Conservation (phyloP, 768 basidiomycete genomes). For the Kondoa malvinella region DNA sequence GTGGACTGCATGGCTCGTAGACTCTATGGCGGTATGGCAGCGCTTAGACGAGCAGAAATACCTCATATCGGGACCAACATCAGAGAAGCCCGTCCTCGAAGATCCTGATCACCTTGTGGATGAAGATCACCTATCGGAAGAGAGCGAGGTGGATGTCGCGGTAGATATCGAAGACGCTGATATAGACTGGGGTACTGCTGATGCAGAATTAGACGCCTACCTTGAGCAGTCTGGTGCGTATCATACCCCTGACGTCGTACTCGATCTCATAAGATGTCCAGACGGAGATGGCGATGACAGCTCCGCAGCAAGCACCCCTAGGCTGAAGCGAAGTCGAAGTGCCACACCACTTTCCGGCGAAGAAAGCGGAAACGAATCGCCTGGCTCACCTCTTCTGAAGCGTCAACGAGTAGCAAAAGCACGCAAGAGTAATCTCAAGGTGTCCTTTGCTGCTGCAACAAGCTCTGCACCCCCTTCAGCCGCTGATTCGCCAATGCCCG, state of each 20-base stretch:
- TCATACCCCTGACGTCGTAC: not conserved
- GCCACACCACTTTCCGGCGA: not conserved
- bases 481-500: not conserved
- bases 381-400: not conserved
- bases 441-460: not conserved
- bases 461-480: not conserved
- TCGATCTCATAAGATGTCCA: not conserved
- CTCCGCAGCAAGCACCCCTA: not conserved
- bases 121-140: slow-evolving; percentile 29
- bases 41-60: slow-evolving; percentile 64
- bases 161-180: slow-evolving; percentile 37
- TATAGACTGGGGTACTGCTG: slow-evolving; percentile 63
- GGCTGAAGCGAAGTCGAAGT: not conserved
- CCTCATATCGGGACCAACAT: slow-evolving; percentile 34
- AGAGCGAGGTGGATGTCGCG: slow-evolving; percentile 31
- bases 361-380: not conserved
- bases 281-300: slow-evolving; percentile 1
- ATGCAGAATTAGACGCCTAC: slow-evolving; percentile 70
- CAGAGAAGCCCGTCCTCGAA: slow-evolving; percentile 8
- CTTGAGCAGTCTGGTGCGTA: slow-evolving; percentile 35
- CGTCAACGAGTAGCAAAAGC: not conserved
- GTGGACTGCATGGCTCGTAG: slow-evolving; percentile 73
- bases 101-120: slow-evolving; percentile 34
- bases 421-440: not conserved
- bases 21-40: slow-evolving; percentile 74